These are phyloP conservation scores for Rhizopogon rudus DNA, from an alignment of 768 basidiomycete genomes.

Conservation along the genomic window DNA sequence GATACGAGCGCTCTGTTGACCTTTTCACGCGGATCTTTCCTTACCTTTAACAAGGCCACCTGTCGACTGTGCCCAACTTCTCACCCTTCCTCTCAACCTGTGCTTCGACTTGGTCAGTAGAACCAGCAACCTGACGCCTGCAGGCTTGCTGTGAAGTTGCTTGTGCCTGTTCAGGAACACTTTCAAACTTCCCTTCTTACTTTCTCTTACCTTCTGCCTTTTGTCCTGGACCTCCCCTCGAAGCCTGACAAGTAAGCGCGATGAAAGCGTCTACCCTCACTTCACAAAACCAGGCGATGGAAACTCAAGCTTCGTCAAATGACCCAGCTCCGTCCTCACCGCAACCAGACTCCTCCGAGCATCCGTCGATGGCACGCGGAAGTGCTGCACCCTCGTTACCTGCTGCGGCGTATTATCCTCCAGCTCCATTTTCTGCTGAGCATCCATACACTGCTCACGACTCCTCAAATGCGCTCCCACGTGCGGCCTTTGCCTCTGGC, in stretches of 20 bases:
- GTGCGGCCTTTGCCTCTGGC: slow-evolving; percentile 2
- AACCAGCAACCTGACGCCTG: background rate
- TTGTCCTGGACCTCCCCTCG: background rate
- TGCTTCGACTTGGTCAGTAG: background rate
- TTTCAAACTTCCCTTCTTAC: background rate
- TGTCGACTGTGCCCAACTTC: background rate
- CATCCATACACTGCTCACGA: slow-evolving; percentile 16
- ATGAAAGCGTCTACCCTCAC: background rate
- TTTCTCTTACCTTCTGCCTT: background rate
- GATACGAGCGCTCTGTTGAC: background rate
- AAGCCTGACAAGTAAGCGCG: background rate
- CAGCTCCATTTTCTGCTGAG: slow-evolving; percentile 6
- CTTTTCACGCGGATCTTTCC: background rate
- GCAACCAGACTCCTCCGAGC: slow-evolving; percentile 19
- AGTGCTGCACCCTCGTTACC: slow-evolving; percentile 9
- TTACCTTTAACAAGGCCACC: background rate
- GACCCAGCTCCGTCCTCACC: slow-evolving; percentile 14
- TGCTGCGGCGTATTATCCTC: slow-evolving; percentile 4
- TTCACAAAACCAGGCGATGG: background rate
- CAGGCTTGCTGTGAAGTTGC: background rate
- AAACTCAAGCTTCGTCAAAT: slow-evolving; percentile 3
- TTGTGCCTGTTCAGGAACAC: background rate
- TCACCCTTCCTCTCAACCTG: background rate
- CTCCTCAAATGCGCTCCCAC: slow-evolving; percentile 1
- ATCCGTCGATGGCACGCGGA: slow-evolving; percentile 26